Conservation (phyloP, 2,329 filamentous ascomycete genomes). For the Hymenoscyphus repandus region DNA sequence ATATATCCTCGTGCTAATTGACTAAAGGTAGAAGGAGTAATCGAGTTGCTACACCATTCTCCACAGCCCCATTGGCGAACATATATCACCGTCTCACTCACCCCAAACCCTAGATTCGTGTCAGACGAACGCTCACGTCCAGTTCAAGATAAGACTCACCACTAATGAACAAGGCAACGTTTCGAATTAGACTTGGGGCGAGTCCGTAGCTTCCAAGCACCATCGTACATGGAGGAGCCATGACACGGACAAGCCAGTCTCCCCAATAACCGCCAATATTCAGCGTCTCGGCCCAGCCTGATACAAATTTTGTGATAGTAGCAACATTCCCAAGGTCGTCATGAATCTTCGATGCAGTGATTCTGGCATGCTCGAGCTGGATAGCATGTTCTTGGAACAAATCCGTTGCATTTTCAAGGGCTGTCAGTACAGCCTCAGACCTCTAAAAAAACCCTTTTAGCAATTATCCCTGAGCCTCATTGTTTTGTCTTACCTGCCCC, state of each 20-base stretch:
- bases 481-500: constrained; percentile 20
- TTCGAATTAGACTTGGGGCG: constrained; percentile 20
- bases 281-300: constrained; percentile 17
- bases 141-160: constrained; percentile 10
- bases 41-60: constrained; percentile 2
- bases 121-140: neutral
- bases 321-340: constrained; percentile 23
- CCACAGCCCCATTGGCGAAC: constrained; percentile 3
- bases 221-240: constrained; percentile 14
- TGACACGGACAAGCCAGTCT: constrained; percentile 19
- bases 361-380: constrained; percentile 22
- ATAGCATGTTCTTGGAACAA: constrained; percentile 21
- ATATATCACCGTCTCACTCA: constrained; percentile 6
- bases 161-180: constrained; percentile 16
- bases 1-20: constrained; percentile 3
- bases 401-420: constrained; percentile 23
- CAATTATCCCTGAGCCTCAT: neutral
- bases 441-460: constrained; percentile 16
- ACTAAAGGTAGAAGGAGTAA: constrained; percentile 1
- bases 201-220: constrained; percentile 24
- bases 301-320: constrained; percentile 9
- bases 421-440: constrained; percentile 15
- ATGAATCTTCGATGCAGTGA: constrained; percentile 19
- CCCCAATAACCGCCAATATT: constrained; percentile 9
- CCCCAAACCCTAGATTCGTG: neutral